phyloP scores from a whole-genome alignment of 441 rosid species.

The Adansonia gregorii region DNA sequence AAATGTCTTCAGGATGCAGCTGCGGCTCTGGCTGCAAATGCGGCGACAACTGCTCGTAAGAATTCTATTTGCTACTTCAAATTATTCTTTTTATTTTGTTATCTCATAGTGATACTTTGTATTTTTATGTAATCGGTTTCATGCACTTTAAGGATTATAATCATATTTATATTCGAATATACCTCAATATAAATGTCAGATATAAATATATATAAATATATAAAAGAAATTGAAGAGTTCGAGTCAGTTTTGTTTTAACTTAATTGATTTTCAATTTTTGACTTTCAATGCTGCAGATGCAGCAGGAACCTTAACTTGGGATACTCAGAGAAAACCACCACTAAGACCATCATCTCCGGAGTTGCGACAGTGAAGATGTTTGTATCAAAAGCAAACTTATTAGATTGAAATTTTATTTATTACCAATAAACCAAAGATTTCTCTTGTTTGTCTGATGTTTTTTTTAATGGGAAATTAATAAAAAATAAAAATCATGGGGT shows the following conservation, averaged over 20 bases:
- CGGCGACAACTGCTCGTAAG: neutral
- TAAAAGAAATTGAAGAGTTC: no score
- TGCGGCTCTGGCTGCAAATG: neutral
- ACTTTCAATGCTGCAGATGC: neutral
- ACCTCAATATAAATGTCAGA: no score
- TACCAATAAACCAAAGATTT: neutral
- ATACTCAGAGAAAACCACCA: constrained; percentile 6
- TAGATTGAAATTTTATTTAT: neutral
- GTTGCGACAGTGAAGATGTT: constrained; percentile 16
- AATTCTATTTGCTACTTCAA: neutral
- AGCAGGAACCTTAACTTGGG: neutral
- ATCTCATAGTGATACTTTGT: no score
- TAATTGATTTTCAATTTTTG: neutral
- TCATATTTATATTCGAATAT: no score
- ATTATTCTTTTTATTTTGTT: no score
- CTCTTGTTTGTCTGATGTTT: neutral
- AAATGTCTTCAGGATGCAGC: constrained; percentile 11
- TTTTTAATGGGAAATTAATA: neutral
- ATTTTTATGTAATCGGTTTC: no score
- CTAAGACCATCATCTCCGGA: constrained; percentile 4
- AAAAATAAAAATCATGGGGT: neutral
- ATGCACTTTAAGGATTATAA: no score
- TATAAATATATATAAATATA: no score
- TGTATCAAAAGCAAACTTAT: neutral
- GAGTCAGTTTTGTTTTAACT: no score